Base-by-base conservation (phyloP, 2,329 filamentous ascomycete species). In the Cryoendolithus antarcticus region DNA sequence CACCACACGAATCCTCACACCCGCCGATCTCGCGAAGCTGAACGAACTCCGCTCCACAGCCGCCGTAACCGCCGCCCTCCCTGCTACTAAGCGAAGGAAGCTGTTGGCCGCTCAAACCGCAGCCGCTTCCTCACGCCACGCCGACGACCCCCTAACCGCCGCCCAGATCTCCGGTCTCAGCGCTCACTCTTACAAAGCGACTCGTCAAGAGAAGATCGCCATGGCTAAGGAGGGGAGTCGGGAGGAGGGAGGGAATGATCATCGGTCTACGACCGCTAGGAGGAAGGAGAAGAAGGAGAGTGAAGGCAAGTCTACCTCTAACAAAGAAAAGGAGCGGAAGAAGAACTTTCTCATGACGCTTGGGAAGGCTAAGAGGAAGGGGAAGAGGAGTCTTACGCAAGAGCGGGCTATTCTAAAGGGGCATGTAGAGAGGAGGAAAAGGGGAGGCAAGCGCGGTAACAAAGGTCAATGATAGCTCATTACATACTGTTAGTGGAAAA, bases 321-420 rank as follows among this genome's bases (percentile, higher is more conserved):
- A 98, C 65, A 84, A 83, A 67, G 91, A 98, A 69, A 98, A 98
- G 75, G 77, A 83, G 32, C 72, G 89, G 51, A 86, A 85, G 73
- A 98, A 98, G 82, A 98, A 98, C 63, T 93, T 98, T 65, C 60
- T 98, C 54, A 98, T 98, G 91, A 96, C 89, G 30, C 65, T 98
- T 44, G 85, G 89, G 43, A 96, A 98, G 70, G 91, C 91, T 8
- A 93, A 91, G 71, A 75, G 74, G 50, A 98, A 96, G 72, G 82
- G 91, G 56, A 95, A 95, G 79, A 75, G 88, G 56, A 94, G 86
- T 74, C 66, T 98, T 61, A 76, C 84, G 9, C 81, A 95, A 64
- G 86, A 86, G 47, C 76, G 75, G 56, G 86, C 81, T 65, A 76
- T 86, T 29, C 63, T 96, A 48, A 80, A 75, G 58, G 82, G 78